Evolutionary conservation across 768 basidiomycete genomes (phyloP).

Genomic region (Xerocomellus chrysenteron): DNA sequence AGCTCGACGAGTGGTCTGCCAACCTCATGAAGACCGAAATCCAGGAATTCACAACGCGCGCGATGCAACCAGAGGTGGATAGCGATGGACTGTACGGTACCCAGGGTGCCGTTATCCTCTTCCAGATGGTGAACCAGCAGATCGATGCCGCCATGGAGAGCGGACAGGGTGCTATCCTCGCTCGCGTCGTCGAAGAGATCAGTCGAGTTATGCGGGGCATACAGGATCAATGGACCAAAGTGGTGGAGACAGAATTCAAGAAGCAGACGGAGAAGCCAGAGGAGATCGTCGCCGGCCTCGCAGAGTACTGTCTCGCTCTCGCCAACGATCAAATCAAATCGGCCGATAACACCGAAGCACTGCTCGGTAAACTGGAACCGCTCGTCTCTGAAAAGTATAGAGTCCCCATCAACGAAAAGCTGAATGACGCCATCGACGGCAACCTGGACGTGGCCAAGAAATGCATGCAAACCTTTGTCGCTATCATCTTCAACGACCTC

Average conservation of each 20-base stretch:
- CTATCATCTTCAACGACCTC: conserved; percentile 93
- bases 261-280: conserved; percentile 87
- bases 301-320: conserved; percentile 94
- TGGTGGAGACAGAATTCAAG: conserved; percentile 82
- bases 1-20: conserved; percentile 94
- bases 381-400: conserved; percentile 94
- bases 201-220: conserved; percentile 87
- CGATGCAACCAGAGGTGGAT: conserved; percentile 85
- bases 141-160: conserved; percentile 94
- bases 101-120: conserved; percentile 91
- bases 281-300: conserved; percentile 82
- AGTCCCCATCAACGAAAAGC: conserved; percentile 72
- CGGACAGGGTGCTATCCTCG: conserved; percentile 90
- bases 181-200: conserved; percentile 84
- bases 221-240: conserved; percentile 85
- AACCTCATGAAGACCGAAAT: conserved; percentile 94
- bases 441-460: conserved; percentile 98
- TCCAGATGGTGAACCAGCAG: conserved; percentile 98
- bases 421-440: conserved; percentile 97
- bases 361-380: conserved; percentile 82
- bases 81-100: conserved; percentile 87
- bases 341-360: conserved; percentile 88
- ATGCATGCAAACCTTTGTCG: conserved; percentile 92
- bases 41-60: conserved; percentile 77
- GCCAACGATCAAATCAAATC: conserved; percentile 98